Percentiles rank a stretch among this genome's conserved stretches.
These are phyloP conservation scores for Phaffia tasmanica DNA, from an alignment of 768 basidiomycete species.

Conservation along the genomic window DNA sequence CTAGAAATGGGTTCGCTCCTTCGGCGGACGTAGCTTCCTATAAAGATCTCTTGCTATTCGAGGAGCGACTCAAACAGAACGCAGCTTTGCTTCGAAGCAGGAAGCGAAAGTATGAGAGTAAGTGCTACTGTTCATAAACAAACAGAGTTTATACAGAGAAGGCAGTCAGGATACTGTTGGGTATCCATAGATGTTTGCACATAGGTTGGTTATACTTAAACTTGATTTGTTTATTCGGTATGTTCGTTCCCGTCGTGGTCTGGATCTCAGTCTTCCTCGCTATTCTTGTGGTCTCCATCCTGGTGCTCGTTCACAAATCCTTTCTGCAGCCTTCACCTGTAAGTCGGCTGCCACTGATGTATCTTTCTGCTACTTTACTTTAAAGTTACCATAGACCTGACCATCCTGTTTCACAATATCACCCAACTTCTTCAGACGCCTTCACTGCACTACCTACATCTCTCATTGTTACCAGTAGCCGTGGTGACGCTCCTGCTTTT, in stretches of 20 bases:
- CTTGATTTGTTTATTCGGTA: no score
- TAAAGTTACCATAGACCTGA: not conserved
- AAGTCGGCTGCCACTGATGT: not conserved
- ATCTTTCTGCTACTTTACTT: not conserved
- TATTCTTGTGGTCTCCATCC: conserved; percentile 56
- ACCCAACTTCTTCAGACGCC: conserved; percentile 28
- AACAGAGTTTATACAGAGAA: conserved; percentile 15
- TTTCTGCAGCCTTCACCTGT: conserved; percentile 45
- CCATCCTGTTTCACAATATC: not conserved
- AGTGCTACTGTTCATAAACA: conserved; percentile 33
- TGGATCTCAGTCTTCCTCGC: conserved; percentile 55
- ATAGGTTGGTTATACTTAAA: no score
- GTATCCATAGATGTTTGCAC: not conserved
- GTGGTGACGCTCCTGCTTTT: conserved; percentile 85
- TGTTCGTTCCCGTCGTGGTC: not conserved
- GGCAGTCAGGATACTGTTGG: not conserved
- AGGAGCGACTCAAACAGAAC: conserved; percentile 91
- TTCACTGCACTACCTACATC: conserved; percentile 51
- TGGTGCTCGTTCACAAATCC: conserved; percentile 64
- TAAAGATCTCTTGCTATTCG: conserved; percentile 79
- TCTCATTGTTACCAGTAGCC: conserved; percentile 71
- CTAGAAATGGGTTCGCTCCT: conserved; percentile 38
- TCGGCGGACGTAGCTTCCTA: conserved; percentile 68
- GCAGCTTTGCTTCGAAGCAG: conserved; percentile 66
- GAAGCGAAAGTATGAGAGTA: conserved; percentile 73